Percentiles rank a stretch among this genome's conserved stretches.
These are phyloP conservation scores for Paecilomyces sp. DNA, from an alignment of 2,329 filamentous ascomycete genomes.

Conservation along the genomic window DNA sequence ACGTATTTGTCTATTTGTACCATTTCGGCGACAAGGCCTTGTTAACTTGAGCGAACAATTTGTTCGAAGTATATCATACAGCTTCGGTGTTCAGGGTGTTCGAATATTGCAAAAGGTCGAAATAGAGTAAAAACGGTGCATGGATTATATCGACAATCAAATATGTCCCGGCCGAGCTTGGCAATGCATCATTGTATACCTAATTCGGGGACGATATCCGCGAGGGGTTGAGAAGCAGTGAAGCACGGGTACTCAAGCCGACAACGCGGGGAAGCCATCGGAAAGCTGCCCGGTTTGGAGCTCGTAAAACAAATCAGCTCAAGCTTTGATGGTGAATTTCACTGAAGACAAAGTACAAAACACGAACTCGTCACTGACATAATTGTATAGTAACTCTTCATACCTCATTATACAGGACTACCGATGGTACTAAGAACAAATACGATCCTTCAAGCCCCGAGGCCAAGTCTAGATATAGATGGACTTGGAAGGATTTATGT, in stretches of 20 bases:
- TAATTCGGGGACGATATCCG: background rate
- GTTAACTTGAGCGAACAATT: background rate
- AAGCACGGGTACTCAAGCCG: background rate
- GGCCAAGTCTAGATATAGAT: no score
- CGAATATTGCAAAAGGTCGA: no score
- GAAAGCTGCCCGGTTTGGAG: background rate
- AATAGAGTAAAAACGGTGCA: background rate
- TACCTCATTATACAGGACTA: no score
- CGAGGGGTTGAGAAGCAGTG: background rate
- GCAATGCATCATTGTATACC: background rate
- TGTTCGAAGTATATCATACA: background rate
- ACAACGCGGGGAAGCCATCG: no score
- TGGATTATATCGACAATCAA: background rate
- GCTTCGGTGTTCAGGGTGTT: background rate
- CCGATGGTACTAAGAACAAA: no score
- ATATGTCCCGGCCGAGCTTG: background rate
- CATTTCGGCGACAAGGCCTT: background rate
- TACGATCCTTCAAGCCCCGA: no score
- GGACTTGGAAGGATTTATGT: no score
- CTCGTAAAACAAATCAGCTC: background rate
- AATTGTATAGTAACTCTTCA: no score
- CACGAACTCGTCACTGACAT: no score
- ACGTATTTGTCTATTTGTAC: conserved; percentile 14
- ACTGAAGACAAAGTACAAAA: no score
- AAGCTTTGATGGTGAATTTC: no score